These are phyloP conservation scores for Linanthus parryae DNA, from an alignment of 148 eudicot genomes.

Conservation along the genomic window DNA sequence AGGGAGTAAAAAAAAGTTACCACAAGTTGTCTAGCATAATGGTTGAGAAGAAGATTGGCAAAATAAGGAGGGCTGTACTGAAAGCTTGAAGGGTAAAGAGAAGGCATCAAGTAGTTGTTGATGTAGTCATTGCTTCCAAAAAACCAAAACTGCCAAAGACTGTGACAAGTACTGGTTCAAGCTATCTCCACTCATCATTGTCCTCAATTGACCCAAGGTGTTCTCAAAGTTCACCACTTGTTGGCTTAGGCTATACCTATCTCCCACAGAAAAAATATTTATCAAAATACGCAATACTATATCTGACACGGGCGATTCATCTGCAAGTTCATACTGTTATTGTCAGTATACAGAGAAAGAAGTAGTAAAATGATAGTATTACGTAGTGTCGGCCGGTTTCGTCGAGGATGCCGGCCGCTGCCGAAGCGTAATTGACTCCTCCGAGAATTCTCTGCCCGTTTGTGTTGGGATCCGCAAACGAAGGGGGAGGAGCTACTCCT, in stretches of 20 bases:
- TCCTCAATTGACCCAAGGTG: slow-evolving; percentile 50
- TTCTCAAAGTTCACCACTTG: slow-evolving; percentile 76
- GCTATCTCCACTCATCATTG: slow-evolving; percentile 27
- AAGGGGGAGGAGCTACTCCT: slow-evolving; percentile 57
- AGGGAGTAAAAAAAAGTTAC: slow-evolving; percentile 14
- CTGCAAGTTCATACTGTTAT: too few relatives aligned
- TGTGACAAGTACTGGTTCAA: slow-evolving; percentile 45
- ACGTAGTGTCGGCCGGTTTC: slow-evolving; percentile 80
- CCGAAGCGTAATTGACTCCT: slow-evolving; percentile 90
- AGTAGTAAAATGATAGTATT: too few relatives aligned
- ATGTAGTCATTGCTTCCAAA: slow-evolving; percentile 94
- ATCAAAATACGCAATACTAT: too few relatives aligned
- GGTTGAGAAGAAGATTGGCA: slow-evolving; percentile 71
- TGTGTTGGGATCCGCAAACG: slow-evolving; percentile 58
- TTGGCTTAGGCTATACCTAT: slow-evolving; percentile 60
- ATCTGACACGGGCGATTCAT: too few relatives aligned
- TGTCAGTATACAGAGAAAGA: too few relatives aligned
- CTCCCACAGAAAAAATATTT: slow-evolving; percentile 41
- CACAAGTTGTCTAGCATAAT: slow-evolving; percentile 58
- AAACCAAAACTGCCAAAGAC: slow-evolving; percentile 54
- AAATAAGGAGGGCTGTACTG: slow-evolving; percentile 54
- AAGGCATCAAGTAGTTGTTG: slow-evolving; percentile 85
- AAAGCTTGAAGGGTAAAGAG: slow-evolving; percentile 47
- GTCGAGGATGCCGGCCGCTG: slow-evolving; percentile 93
- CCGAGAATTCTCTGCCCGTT: slow-evolving; percentile 40